Base-by-base conservation (phyloP, 2,329 filamentous ascomycete species). In the Talaromyces sp. region DNA sequence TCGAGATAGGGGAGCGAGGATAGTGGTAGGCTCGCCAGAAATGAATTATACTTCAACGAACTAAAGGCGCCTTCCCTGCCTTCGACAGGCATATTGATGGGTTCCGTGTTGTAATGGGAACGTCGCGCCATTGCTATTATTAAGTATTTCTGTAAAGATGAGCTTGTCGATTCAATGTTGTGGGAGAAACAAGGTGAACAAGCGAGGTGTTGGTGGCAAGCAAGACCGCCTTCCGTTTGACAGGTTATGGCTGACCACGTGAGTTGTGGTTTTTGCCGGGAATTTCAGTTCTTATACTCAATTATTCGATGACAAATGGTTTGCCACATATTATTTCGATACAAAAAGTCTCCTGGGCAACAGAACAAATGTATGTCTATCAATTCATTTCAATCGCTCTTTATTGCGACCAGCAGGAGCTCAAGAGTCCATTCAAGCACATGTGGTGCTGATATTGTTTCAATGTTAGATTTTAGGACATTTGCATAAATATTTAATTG, bases 1-100 rank as follows among this genome's bases (percentile, higher is more conserved):
- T 61, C 56, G 4, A 58, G 27, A n/a, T 61, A 61, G 2, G 59
- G n/a, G 4, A 46, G 14, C 55, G 38, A 58, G 2, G 51, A 50
- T 6, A 29, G 26, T 3, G 59, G 59, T 3, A 57, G 1, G 19
- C 17, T 12, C 3, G 48, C 24, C n/a, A 52, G 43, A 11, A 24
- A 3, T 8, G 9, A 11, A 14, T 14, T 35, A 10, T 46, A 24
- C 3, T 24, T 14, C 43, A 46, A 14, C 8, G 19, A 21, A 46
- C 5, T 2, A 1, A 24, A 46, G 3, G 17, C 11, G n/a, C 17
- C 9, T 14, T 11, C 9, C 12, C 8, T 24, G n/a, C 5, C 9
- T 11, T 46, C 19, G 19, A 6, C n/a, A 11, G 21, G 19, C 19
- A 46, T 46, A 24, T 9, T 24, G 21, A 24, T 14, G 19, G 9